Evolutionary conservation across 768 basidiomycete species (phyloP), one percentile per base, ranked within the genome.

Genomic region (Rhodotorula paludigena): DNA sequence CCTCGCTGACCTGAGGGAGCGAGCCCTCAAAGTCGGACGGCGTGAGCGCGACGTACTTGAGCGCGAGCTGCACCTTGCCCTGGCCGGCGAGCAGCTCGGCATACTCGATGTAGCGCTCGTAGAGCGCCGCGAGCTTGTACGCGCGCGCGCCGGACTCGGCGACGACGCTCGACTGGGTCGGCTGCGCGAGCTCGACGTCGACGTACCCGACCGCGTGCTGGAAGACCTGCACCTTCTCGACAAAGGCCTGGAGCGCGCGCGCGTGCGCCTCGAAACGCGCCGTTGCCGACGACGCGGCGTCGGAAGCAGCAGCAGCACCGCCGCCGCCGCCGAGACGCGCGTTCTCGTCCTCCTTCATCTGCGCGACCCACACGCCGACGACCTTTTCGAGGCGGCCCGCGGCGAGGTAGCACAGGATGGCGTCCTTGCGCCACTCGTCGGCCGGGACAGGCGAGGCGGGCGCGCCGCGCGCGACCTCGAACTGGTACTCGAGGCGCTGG

Each of bases 161-260:
- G 35, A 81, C 79, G 9, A 76, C 80, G 1, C 76, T 76, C 15
- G 77, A 77, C 16, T 78, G 76, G 14, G 80, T 78, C 5, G 81
- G 76, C 14, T 35, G 23, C 1, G 78, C 67, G 44, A 97, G 81
- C 68, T 93, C 92, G 23, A 79, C 78, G 74, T 92, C 90, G 69
- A 84, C 81, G 76, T 91, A 93, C 21, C 83, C 82, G 55, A 89
- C 89, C 0, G 94, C 96, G 55, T 84, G 82, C 57, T 90, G 86
- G 84, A 99, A 98, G 48, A 96, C 86, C 2, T 92, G 87, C 32
- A 97, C 92, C 79, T 98, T 98, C 80, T 98, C 96, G 74, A 98
- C 84, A 79, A 98, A 93, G 0, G 88, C 87, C 77, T 97, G 94
- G 48, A 99, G 80, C 5, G 92, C 91, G 35, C 86, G 84, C 0